Evolutionary conservation across 345 rosid genomes (phyloP).

Genomic region (Acer campestre): DNA sequence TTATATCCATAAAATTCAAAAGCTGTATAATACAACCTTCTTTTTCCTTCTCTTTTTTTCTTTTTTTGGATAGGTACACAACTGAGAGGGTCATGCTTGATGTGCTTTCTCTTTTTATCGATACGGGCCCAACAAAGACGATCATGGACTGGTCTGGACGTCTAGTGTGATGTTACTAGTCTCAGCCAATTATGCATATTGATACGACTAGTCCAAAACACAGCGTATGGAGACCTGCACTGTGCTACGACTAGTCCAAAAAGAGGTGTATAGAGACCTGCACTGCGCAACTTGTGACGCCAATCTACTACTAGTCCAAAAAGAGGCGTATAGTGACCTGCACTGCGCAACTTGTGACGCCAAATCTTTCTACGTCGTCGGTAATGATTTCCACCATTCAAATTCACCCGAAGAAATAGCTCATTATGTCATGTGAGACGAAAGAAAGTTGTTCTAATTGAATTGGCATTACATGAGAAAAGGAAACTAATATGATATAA

Average conservation of each 20-base stretch:
- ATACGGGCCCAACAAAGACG: background rate
- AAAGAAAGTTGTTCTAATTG: background rate
- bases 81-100: too few relatives aligned
- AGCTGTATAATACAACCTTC: too few relatives aligned
- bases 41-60: too few relatives aligned
- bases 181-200: background rate
- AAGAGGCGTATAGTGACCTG: too few relatives aligned
- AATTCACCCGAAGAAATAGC: background rate
- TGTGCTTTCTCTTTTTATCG: background rate
- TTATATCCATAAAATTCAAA: too few relatives aligned
- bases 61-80: too few relatives aligned
- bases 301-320: too few relatives aligned
- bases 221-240: background rate
- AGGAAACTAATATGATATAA: constrained; percentile 27
- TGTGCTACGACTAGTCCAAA: background rate
- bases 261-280: too few relatives aligned
- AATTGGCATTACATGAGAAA: background rate
- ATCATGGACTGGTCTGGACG: background rate
- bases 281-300: too few relatives aligned
- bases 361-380: too few relatives aligned
- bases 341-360: background rate
- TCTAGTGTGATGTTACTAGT: too few relatives aligned
- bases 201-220: background rate
- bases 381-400: too few relatives aligned
- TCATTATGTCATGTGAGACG: background rate